Conservation (phyloP, 176 grass and related monocot species). For the Bromus sterilis region DNA sequence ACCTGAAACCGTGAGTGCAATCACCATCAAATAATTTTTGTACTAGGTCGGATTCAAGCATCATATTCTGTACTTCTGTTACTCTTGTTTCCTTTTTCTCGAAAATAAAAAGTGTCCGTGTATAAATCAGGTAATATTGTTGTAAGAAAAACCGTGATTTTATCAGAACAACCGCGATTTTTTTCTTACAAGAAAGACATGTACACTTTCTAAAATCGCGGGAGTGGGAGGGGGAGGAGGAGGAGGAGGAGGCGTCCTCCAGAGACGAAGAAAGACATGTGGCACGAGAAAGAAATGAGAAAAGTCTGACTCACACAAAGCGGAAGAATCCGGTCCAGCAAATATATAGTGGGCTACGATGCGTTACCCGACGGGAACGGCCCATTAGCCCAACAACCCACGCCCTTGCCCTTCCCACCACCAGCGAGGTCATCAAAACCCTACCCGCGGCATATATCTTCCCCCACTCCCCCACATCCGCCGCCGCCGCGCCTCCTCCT, state of each 20-base stretch:
- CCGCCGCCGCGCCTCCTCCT: slow-evolving; percentile 9
- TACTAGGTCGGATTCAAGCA: background rate
- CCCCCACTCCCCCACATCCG: background rate
- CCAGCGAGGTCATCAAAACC: slow-evolving; percentile 23
- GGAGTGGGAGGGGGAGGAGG: too few relatives aligned
- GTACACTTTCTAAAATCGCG: too few relatives aligned
- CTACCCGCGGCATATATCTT: background rate
- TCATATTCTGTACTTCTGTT: background rate
- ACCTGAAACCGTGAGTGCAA: background rate
- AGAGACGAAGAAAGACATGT: background rate
- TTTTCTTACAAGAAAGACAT: too few relatives aligned
- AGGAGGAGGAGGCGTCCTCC: background rate
- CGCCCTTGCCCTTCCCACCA: background rate
- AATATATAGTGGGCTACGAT: background rate
- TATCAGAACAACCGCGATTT: too few relatives aligned
- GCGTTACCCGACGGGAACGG: background rate
- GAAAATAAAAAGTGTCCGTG: background rate
- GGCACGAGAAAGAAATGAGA: background rate
- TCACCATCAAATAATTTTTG: background rate
- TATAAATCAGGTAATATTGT: background rate
- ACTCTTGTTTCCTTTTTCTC: background rate
- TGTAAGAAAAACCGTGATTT: too few relatives aligned
- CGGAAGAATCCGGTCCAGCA: too few relatives aligned
- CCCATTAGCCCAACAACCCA: background rate
- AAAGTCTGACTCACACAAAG: background rate